Evolutionary conservation across 441 rosid species (phyloP), one percentile per base, ranked within the genome.

Genomic region (Erysimum pusillum): DNA sequence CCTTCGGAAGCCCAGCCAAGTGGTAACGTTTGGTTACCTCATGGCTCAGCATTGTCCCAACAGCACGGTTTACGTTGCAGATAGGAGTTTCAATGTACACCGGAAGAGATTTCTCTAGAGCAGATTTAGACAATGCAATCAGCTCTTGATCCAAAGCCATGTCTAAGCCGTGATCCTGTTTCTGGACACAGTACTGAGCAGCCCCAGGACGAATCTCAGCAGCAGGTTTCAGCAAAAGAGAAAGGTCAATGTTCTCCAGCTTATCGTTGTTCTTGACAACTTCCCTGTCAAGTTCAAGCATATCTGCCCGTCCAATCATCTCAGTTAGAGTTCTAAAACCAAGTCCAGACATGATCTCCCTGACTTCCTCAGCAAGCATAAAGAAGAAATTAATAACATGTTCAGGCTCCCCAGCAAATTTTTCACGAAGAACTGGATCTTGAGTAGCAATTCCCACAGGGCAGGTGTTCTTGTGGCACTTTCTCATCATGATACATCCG

Each of bases 381-480:
- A 97, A 94, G 87, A 97, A 94, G 84, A 97, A 97, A 64, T 97
- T 97, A 35, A 97, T 94, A 32, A 97, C 99, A 75, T 97, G 99
- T 77, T 97, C 98, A 34, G 99, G 99, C 76, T 97, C 99, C 74
- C 99, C 99, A 25, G 99, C 99, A 77, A 97, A 97, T 80, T 97
- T 97, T 68, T 90, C 99, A 62, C 99, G 90, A 60, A 97, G 93
- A 69, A 97, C 98, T 13, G 99, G 99, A 85, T 97, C 99, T 78
- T 97, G 99, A 41, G 99, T 97, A 32, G 99, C 99, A 82, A 97
- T 93, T 75, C 99, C 99, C 18, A 97, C 99, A 18, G 99, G 99
- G 67, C 99, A 97, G 8, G 99, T 97, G 75, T 97, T 97, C 79
- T 97, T 97, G 83, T 97, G 99, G 87, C 99, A 97, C 80, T 97